A percentile compares a stretch with the other conserved stretches of the same genome.
Evolutionary conservation across 2,329 filamentous ascomycete genomes (phyloP).

Genomic region (Setomelanomma holmii): DNA sequence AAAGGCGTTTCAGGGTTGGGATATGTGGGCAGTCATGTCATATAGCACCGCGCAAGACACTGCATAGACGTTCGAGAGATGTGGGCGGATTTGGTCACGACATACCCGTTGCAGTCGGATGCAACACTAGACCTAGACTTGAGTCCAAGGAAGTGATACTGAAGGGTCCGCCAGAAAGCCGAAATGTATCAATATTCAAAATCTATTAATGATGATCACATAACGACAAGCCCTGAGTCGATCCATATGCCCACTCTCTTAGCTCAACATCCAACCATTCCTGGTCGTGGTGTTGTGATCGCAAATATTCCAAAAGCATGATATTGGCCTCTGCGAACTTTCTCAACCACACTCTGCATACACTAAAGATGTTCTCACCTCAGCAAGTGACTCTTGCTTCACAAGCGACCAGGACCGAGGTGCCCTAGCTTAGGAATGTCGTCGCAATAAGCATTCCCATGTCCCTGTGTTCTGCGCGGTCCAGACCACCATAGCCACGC

Average conservation of each 20-base stretch:
- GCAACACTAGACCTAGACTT: background rate
- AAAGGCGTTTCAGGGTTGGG: background rate
- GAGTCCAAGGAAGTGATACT: background rate
- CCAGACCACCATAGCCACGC: conserved; percentile 34
- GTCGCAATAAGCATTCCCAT: conserved; percentile 46
- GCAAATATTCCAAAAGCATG: too few species aligned
- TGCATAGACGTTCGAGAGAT: background rate
- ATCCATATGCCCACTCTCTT: too few species aligned
- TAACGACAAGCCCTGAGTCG: too few species aligned
- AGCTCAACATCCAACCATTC: too few species aligned
- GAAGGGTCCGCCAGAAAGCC: background rate
- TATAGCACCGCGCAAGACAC: background rate
- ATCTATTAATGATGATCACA: too few species aligned
- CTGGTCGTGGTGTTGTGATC: too few species aligned
- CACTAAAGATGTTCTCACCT: background rate
- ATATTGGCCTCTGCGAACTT: background rate
- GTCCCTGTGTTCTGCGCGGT: conserved; percentile 33
- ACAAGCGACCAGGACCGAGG: background rate
- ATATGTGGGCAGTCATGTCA: background rate
- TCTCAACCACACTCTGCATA: background rate
- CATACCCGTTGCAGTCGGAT: background rate
- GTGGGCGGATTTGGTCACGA: background rate
- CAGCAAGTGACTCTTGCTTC: background rate
- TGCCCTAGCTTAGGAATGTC: conserved; percentile 22
- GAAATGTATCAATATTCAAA: background rate